These are phyloP conservation scores for Leccinum incarnatum DNA, from an alignment of 768 basidiomycete genomes.

Conservation along the genomic window DNA sequence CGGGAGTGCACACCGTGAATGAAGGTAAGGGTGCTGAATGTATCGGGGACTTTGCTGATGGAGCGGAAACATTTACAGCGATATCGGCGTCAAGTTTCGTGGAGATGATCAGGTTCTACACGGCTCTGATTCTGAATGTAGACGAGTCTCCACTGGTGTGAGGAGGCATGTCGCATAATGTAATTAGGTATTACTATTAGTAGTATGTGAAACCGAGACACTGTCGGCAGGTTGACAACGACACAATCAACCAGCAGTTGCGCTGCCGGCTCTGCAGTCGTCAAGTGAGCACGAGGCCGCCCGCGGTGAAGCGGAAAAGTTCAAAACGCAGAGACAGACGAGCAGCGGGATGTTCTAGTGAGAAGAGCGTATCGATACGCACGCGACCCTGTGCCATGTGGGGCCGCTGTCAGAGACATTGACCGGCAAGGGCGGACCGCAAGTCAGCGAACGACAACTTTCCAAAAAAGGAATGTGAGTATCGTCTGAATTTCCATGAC, in stretches of 20 bases:
- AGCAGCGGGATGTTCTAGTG: background rate
- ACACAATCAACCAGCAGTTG: background rate
- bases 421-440: background rate
- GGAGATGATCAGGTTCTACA: slow-evolving; percentile 66
- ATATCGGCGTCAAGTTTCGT: slow-evolving; percentile 50
- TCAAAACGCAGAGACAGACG: background rate
- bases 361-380: background rate
- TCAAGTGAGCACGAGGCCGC: background rate
- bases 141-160: slow-evolving; percentile 45
- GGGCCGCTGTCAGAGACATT: background rate
- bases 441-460: background rate
- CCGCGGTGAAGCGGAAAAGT: background rate
- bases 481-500: background rate
- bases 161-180: background rate
- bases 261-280: background rate
- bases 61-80: slow-evolving; percentile 23
- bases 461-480: background rate
- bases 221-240: background rate
- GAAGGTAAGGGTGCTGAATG: slow-evolving; percentile 47
- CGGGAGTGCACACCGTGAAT: slow-evolving; percentile 66
- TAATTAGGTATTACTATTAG: background rate
- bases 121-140: slow-evolving; percentile 61
- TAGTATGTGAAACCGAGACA: background rate
- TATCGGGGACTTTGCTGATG: background rate
- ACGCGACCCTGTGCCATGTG: background rate